Conservation (phyloP, 2,329 filamentous ascomycete species). For the Botrytis porri region DNA sequence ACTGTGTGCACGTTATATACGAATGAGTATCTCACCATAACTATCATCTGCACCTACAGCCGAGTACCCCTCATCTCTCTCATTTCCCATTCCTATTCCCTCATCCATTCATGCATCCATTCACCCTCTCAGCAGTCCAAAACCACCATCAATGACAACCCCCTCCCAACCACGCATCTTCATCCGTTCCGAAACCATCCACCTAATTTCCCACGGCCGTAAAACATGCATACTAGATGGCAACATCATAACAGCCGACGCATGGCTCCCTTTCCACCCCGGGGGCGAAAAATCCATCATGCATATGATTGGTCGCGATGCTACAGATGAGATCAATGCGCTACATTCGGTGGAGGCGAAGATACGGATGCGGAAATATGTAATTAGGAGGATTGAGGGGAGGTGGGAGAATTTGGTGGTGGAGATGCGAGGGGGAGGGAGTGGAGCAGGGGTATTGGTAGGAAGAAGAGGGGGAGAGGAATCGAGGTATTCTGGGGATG, state of each 20-base stretch:
- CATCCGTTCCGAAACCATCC: slow-evolving; percentile 66
- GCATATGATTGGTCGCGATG: slow-evolving; percentile 92
- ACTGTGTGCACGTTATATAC: too few species aligned
- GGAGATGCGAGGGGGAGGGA: slow-evolving; percentile 80
- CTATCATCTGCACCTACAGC: too few species aligned
- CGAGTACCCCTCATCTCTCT: not conserved
- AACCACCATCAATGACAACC: too few species aligned
- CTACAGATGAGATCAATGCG: slow-evolving; percentile 90
- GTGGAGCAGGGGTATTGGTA: slow-evolving; percentile 54
- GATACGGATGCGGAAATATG: slow-evolving; percentile 71
- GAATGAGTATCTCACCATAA: too few species aligned
- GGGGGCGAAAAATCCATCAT: slow-evolving; percentile 86
- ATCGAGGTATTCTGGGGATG: too few species aligned
- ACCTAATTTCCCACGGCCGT: slow-evolving; percentile 75
- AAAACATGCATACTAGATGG: slow-evolving; percentile 77
- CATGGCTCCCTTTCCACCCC: slow-evolving; percentile 86
- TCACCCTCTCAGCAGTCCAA: too few species aligned
- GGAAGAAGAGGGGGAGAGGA: slow-evolving; percentile 40
- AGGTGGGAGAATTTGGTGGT: slow-evolving; percentile 84
- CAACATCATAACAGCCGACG: slow-evolving; percentile 80
- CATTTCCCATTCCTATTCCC: too few species aligned
- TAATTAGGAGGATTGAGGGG: slow-evolving; percentile 78
- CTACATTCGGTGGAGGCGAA: slow-evolving; percentile 85
- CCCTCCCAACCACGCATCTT: not conserved
- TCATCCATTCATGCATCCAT: too few species aligned